Percentiles rank a stretch among this genome's conserved stretches.
Conservation (phyloP, 108 stramenopile species). For the Cylindrotheca closterium region DNA sequence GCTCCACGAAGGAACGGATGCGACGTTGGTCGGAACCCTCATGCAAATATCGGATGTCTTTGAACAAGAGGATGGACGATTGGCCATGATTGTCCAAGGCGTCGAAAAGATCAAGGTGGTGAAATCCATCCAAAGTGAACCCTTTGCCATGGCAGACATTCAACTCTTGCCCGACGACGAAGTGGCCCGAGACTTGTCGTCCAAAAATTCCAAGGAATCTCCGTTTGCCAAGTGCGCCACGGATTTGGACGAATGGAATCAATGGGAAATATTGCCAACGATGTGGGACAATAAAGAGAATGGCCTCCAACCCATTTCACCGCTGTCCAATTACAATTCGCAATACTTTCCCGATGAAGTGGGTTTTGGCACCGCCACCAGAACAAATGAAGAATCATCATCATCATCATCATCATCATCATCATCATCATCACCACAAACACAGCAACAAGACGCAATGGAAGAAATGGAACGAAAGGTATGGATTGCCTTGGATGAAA, state of each 20-base stretch:
- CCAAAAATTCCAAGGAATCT: conserved; percentile 39
- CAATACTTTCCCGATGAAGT: not conserved
- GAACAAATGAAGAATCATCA: conserved; percentile 11
- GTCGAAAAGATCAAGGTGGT: conserved; percentile 70
- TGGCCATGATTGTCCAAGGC: conserved; percentile 66
- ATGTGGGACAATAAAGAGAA: not conserved
- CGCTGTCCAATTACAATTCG: not conserved
- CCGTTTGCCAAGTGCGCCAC: conserved; percentile 60
- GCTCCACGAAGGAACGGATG: not conserved
- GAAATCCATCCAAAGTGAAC: conserved; percentile 44
- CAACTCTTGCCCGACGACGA: conserved; percentile 71
- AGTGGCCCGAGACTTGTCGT: conserved; percentile 39
- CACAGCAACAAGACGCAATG: conserved; percentile 22
- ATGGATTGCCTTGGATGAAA: conserved; percentile 44
- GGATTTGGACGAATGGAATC: not conserved
- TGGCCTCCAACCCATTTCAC: not conserved
- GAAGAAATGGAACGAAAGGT: conserved; percentile 57
- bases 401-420: conserved; percentile 44
- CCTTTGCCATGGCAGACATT: conserved; percentile 62
- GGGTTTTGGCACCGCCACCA: not conserved
- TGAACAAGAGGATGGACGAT: conserved; percentile 58
- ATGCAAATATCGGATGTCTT: conserved; percentile 68
- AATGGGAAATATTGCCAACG: not conserved
- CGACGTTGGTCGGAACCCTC: conserved; percentile 45
- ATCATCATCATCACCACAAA: no score